Percentiles rank a stretch among this genome's conserved stretches.
Conservation (phyloP, 805 yeast genomes). For the Lachancea sp. region DNA sequence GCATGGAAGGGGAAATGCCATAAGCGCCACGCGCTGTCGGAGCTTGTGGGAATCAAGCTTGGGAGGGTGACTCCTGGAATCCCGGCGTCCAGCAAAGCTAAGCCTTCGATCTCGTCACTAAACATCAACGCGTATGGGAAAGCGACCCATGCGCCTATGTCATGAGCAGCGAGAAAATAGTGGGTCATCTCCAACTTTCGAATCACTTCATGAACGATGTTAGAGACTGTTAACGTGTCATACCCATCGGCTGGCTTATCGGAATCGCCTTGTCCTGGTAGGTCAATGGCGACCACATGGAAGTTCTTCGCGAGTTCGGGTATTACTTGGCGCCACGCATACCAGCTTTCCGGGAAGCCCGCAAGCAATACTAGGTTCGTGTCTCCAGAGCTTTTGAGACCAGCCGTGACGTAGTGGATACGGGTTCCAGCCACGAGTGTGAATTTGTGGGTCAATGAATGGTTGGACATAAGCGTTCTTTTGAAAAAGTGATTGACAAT, state of each 20-base stretch:
- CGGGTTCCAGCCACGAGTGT: neutral
- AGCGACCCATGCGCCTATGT: constrained; percentile 13
- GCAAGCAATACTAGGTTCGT: constrained; percentile 5
- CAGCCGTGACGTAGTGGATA: constrained; percentile 5
- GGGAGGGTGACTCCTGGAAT: constrained; percentile 11
- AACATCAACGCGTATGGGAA: constrained; percentile 10
- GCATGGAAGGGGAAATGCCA: constrained; percentile 11
- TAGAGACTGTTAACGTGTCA: constrained; percentile 8
- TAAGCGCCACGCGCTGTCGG: constrained; percentile 10
- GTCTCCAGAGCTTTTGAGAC: neutral
- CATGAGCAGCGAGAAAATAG: constrained; percentile 10
- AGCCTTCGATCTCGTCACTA: constrained; percentile 6
- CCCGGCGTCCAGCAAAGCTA: constrained; percentile 12
- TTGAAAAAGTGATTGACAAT: too few species aligned
- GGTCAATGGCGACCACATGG: constrained; percentile 7
- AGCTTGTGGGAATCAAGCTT: constrained; percentile 3
- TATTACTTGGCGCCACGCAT: constrained; percentile 11
- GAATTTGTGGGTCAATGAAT: neutral
- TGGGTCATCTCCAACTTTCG: neutral
- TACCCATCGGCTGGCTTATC: constrained; percentile 10
- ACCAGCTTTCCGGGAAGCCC: constrained; percentile 13
- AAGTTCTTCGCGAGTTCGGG: constrained; percentile 3
- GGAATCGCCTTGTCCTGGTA: constrained; percentile 13
- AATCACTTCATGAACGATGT: constrained; percentile 5
- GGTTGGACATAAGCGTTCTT: too few species aligned